Evolutionary conservation across 2,329 filamentous ascomycete species (phyloP), one percentile per base, ranked within the genome.

Genomic region (Cephalotrichum gorgonifer): DNA sequence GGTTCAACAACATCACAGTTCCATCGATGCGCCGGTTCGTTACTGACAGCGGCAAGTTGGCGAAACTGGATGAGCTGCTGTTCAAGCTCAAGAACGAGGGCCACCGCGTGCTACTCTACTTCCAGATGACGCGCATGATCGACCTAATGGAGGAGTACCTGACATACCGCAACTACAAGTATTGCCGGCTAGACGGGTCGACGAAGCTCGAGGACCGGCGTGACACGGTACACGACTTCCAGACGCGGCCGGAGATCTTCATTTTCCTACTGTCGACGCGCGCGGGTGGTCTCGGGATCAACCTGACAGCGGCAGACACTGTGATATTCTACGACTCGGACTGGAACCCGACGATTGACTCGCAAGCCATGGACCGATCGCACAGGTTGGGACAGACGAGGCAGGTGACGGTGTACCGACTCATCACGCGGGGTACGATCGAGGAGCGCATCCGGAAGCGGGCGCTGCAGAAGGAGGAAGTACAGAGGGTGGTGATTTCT

Each of bases 51-150:
- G 93, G 93, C 61, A 98, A 98, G 71, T 79, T 98, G 52, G 90
- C 89, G 43, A 88, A 89, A 62, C 74, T 98, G 46, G 93, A 98
- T 63, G 76, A 87, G 55, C 74, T 98, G 17, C 76, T 98, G 14
- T 86, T 86, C 63, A 79, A 89, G 64, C 82, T 98, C 60, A 98
- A 97, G 75, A 85, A 88, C 53, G 87, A 86, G 54, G 86, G 86
- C 31, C 93, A 98, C 58, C 89, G 93, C 60, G 93, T 98, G 22
- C 74, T 98, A 48, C 74, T 98, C 20, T 98, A 98, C 75, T 98
- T 98, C 86, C 93, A 98, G 74, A 98, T 98, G 93, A 98, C 93
- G 4, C 86, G 88, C 62, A 98, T 98, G 93, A 97, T 98, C 62
- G 91, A 98, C 64, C 74, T 98, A 52, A 97, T 97, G 87, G 93